Evolutionary conservation across 1,284 basidiomycete genomes (phyloP), one percentile per base, ranked within the genome.

Genomic region (Apiotrichum montevideense): DNA sequence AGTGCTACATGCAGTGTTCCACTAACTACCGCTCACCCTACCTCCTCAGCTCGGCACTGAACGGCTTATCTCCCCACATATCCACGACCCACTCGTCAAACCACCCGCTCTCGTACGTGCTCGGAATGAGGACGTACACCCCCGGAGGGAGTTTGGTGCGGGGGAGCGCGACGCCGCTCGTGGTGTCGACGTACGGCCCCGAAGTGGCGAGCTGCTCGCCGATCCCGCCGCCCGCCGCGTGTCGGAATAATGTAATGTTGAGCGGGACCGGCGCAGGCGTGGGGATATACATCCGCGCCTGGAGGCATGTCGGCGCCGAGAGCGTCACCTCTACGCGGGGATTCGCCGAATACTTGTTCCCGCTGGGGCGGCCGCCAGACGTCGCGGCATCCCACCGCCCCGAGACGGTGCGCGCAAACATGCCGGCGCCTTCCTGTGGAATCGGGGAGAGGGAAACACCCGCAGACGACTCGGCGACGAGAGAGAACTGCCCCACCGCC

Each of bases 361-460:
- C 84, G 52, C 82, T 82, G 0, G 86, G 87, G 10, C 84, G 80
- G 7, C 90, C 89, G 4, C 77, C 84, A 1, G 87, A 84, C 0
- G 79, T 82, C 4, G 71, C 63, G 14, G 68, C 69, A 14, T 79
- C 78, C 91, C 91, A 95, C 50, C 78, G 73, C 1, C 87, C 88
- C 21, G 77, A 80, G 3, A 88, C 63, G 0, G 80, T 72, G 60
- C 88, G 86, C 35, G 77, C 78, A 69, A 87, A 95, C 91, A 96
- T 90, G 1, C 93, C 93, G 0, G 91, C 90, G 0, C 91, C 92
- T 75, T 97, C 93, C 55, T 85, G 84, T 0, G 81, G 76, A 6
- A 82, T 75, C 0, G 71, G 58, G 7, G 66, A 54, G 6, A 82
- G 29, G 3, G 63, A 56, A 9, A 80, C 45, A 0, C 82, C 81